These are phyloP conservation scores for Vanrija pseudolonga DNA, from an alignment of 1,284 basidiomycete genomes.

Conservation along the genomic window DNA sequence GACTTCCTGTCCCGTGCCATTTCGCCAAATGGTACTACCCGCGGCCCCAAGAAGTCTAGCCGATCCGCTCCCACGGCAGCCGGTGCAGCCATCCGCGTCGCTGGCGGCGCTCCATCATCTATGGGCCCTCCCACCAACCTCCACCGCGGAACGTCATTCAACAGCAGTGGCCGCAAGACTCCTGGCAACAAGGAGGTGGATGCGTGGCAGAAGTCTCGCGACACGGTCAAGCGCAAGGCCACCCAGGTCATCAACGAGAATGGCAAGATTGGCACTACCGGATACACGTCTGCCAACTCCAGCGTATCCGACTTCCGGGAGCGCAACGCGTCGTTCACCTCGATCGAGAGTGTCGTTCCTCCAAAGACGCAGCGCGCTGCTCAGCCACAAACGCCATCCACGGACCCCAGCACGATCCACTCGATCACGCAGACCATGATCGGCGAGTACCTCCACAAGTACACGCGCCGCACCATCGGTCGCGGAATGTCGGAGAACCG, in stretches of 20 bases:
- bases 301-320: conserved; percentile 26
- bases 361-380: neutral
- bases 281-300: conserved; percentile 29
- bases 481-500: conserved; percentile 85
- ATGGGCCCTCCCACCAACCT: conserved; percentile 63
- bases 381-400: conserved; percentile 51
- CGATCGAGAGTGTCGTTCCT: conserved; percentile 30
- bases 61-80: conserved; percentile 54
- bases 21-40: conserved; percentile 57
- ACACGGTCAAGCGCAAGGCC: conserved; percentile 40
- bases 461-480: conserved; percentile 85
- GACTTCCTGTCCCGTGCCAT: conserved; percentile 83
- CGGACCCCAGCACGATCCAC: conserved; percentile 84
- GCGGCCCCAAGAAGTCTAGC: conserved; percentile 1
- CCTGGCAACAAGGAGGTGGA: conserved; percentile 42
- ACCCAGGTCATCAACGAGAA: conserved; percentile 13
- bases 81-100: conserved; percentile 53
- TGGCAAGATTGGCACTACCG: conserved; percentile 13
- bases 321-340: conserved; percentile 39
- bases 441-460: conserved; percentile 97
- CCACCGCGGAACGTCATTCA: conserved; percentile 66
- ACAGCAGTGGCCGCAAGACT: conserved; percentile 64
- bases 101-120: conserved; percentile 51
- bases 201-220: conserved; percentile 44
- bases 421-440: conserved; percentile 99